Evolutionary conservation across 257 asterid species (phyloP).

Genomic region (Plantago ovata): DNA sequence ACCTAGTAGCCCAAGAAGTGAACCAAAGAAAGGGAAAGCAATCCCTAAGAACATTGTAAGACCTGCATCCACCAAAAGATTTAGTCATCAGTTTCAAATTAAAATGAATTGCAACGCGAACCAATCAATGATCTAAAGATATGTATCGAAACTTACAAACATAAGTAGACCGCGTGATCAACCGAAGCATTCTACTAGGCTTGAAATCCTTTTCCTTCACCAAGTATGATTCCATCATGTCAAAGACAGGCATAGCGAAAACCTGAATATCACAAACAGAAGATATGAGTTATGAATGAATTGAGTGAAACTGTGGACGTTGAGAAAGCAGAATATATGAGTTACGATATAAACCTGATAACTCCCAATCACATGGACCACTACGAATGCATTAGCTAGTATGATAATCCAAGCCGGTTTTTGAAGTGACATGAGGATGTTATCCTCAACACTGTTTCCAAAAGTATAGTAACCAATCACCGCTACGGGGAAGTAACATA

Average conservation of each 20-base stretch:
- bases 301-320: no score
- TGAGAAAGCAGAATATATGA: no score
- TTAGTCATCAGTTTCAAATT: background rate
- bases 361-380: slow-evolving; percentile 52
- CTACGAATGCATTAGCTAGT: slow-evolving; percentile 39
- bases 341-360: slow-evolving; percentile 35
- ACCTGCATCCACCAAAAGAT: slow-evolving; percentile 13
- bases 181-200: slow-evolving; percentile 28
- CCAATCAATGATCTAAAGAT: no score
- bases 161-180: slow-evolving; percentile 29
- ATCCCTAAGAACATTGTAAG: slow-evolving; percentile 28
- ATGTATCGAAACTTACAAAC: slow-evolving; percentile 30
- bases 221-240: slow-evolving; percentile 38
- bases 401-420: slow-evolving; percentile 48
- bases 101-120: no score
- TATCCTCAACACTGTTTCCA: slow-evolving; percentile 40
- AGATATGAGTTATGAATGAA: no score
- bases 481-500: slow-evolving; percentile 54
- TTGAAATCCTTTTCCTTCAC: slow-evolving; percentile 26
- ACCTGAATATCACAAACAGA: slow-evolving; percentile 32
- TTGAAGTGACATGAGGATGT: slow-evolving; percentile 32
- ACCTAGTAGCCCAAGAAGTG: slow-evolving; percentile 1
- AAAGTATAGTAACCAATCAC: slow-evolving; percentile 34
- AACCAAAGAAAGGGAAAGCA: slow-evolving; percentile 2
- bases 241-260: slow-evolving; percentile 54